Evolutionary conservation across 352 stramenopile genomes (phyloP), one percentile per base, ranked within the genome.

Genomic region (Thalassiosira hispida): DNA sequence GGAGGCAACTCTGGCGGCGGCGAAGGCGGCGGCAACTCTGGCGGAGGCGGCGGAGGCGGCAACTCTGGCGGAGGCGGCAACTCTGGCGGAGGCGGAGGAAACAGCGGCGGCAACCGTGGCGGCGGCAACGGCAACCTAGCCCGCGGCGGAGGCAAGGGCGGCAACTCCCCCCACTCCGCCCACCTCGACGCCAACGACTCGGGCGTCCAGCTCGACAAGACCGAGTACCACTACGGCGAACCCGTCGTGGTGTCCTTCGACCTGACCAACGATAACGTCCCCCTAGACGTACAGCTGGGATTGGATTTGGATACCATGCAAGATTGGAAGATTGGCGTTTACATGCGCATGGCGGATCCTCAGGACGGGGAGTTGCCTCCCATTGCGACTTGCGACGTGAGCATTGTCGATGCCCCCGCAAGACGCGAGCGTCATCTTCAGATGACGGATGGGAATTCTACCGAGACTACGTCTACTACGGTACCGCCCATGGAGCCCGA

Each of bases 281-380:
- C 33, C 3, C 20, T 60, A 14, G 33, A 7, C 0, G 14, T 59
- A 1, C 6, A 57, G 12, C 40, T 61, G 20, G 12, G 12, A 0
- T n/a, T 68, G 0, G 44, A 76, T 33, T 7, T 76, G 5, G 60
- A n/a, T 5, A 44, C 53, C 16, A 20, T 61, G 4, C 29, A 60
- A 12, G 23, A 68, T 25, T 76, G 67, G 67, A 52, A 12, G 3
- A 3, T 76, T 1, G 67, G 67, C 7, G 33, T 76, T 4, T 76
- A 61, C 27, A 68, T 68, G 67, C n/a, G 44, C n/a, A 76, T 76
- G 67, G 67, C 67, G 2, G 20, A 42, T 42, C 67, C 67, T 22
- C 67, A 76, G 25, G 60, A 40, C 5, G 60, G 60, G 1, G 40
- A 31, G 40, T 33, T 71, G 3, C 12, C 27, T 5, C 22, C 52